Percentiles rank a stretch among this genome's conserved stretches.
These are phyloP conservation scores for Lasiodiplodia sp. DNA, from an alignment of 2,329 filamentous ascomycete species.

Conservation along the genomic window DNA sequence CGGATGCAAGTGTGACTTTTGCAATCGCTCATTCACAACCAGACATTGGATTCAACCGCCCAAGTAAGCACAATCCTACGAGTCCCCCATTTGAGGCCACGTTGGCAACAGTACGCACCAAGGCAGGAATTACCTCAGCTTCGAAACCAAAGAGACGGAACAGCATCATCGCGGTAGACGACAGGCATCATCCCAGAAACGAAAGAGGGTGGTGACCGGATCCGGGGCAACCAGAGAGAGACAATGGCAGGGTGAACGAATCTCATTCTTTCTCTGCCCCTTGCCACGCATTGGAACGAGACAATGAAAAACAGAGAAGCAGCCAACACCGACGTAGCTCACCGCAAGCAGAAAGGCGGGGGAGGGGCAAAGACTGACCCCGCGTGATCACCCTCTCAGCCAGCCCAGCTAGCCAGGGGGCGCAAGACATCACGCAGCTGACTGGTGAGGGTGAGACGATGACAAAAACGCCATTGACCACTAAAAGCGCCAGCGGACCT, in stretches of 20 bases:
- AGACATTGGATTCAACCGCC: too few relatives aligned
- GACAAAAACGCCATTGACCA: slow-evolving; percentile 14
- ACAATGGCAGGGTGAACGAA: neutral
- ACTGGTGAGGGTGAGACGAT: neutral
- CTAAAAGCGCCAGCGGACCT: slow-evolving; percentile 5
- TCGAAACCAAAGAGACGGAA: neutral
- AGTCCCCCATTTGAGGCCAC: neutral
- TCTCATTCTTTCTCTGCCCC: neutral
- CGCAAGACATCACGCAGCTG: neutral
- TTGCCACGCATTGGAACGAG: neutral
- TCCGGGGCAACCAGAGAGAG: neutral
- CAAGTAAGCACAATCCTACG: too few relatives aligned
- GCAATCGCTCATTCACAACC: too few relatives aligned
- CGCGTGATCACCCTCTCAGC: neutral
- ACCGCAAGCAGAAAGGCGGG: neutral
- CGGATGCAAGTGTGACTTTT: too few relatives aligned
- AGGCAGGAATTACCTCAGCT: neutral
- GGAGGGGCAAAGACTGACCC: neutral
- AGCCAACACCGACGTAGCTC: neutral
- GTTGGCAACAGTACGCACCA: too few relatives aligned
- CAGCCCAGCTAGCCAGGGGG: neutral
- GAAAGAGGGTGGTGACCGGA: neutral
- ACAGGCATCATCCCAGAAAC: neutral
- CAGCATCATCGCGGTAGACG: neutral
- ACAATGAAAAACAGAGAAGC: neutral